Evolutionary conservation across 305 asterid genomes (phyloP).

Genomic region (Fraxinus floribunda): DNA sequence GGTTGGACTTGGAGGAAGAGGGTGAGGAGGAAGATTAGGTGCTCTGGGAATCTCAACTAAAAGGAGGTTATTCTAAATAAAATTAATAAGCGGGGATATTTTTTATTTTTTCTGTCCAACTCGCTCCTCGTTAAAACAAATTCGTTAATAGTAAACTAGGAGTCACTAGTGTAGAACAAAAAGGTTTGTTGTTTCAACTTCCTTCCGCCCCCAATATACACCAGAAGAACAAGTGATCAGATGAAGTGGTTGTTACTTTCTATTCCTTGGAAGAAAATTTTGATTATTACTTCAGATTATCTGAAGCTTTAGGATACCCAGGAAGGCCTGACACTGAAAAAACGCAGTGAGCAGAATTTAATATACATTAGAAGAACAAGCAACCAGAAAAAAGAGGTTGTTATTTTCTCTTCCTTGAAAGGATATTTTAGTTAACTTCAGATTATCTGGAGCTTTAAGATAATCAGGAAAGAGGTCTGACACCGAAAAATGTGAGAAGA

Average conservation of each 20-base stretch:
- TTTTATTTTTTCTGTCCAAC: neutral
- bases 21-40: neutral
- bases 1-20: neutral
- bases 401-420: neutral
- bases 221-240: neutral
- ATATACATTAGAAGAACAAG: neutral
- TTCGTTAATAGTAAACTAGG: neutral
- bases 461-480: neutral
- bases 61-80: neutral
- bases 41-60: neutral
- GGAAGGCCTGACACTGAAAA: neutral
- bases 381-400: neutral
- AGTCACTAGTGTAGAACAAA: neutral
- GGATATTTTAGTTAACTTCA: neutral
- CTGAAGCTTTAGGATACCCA: neutral
- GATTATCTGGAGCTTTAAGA: neutral
- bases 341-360: neutral
- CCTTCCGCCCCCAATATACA: neutral
- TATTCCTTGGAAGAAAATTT: neutral
- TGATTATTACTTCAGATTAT: neutral
- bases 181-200: neutral
- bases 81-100: neutral
- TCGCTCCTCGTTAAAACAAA: neutral
- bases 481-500: conserved; percentile 1
- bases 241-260: neutral